Base-by-base conservation (phyloP, 75 land plant species). In the Pinus albicaulis region DNA sequence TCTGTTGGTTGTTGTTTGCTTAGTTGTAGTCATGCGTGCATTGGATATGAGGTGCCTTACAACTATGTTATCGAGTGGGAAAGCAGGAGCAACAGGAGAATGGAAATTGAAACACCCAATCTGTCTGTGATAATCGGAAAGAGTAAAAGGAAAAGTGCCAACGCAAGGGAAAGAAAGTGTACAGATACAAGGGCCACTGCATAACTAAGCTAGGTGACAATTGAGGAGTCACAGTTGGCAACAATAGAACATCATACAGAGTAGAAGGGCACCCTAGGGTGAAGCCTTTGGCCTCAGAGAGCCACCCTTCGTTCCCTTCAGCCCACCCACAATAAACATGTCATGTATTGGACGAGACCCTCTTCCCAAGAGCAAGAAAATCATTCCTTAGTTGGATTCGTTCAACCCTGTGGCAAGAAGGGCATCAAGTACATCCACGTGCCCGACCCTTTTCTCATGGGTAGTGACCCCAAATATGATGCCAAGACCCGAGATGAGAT, bases 301-400 rank as follows among this genome's bases (percentile, higher is more conserved):
- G 79, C 77, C 86, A 16, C 85, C 80, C 11, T 89, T 44, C 74
- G 68, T 59, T 87, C 99, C 99, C 11, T 94, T 96, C 72, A 95
- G 98, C 23, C 99, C 98, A 8, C 60, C 24, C 15, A 85, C 90
- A 4, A 86, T 94, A 92, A 71, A 78, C 24, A 69, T 98, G 82
- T 98, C 99, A 55, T 96, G 99, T 98, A 94, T 95, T 3, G 99
- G 99, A 19, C 53, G 87, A 70, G 77, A 83, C 11, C 99, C 99
- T 34, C 57, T 90, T 65, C 88, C 86, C 22, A 71, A 77, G 44
- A 89, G 92, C 81, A 94, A 92, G 88, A 96, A 96, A 84, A 87
- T 81, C 76, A 71, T 85, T 59, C 89, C 81, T 55, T 92, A 90
- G 76, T 92, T 96, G 48, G 98, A 96, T 44, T 92, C 95, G 3